Conservation (phyloP, 345 rosid genomes). For the Populus deltoides region DNA sequence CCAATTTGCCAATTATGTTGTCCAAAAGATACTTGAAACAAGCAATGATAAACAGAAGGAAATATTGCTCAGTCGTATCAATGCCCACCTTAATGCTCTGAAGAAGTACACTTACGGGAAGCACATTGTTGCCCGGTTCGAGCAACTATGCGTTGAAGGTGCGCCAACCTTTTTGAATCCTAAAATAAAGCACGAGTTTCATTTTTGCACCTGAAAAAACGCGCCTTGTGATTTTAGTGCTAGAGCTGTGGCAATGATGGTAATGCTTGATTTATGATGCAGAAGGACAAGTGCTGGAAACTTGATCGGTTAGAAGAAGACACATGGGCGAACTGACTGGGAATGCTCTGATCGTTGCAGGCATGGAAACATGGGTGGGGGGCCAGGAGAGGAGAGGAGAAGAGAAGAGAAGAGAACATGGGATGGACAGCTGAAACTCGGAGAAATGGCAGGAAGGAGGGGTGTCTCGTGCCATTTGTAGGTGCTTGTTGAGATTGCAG, state of each 20-base stretch:
- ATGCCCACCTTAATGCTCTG: conserved; percentile 67
- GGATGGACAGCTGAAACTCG: background rate
- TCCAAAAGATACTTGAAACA: conserved; percentile 84
- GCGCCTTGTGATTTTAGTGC: too few relatives aligned
- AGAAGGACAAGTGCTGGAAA: conserved; percentile 1
- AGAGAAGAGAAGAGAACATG: background rate
- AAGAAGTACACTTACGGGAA: conserved; percentile 95
- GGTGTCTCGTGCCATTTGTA: too few relatives aligned
- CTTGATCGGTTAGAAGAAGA: background rate
- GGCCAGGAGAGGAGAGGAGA: too few relatives aligned
- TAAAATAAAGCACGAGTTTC: too few relatives aligned
- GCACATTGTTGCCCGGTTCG: conserved; percentile 92
- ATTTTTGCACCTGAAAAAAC: too few relatives aligned
- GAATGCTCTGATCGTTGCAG: background rate
- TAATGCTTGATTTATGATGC: background rate
- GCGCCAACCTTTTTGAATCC: too few relatives aligned
- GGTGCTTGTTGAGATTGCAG: too few relatives aligned
- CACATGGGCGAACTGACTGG: background rate
- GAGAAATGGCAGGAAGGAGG: background rate
- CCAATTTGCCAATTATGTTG: conserved; percentile 92
- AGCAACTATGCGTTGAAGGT: conserved; percentile 90
- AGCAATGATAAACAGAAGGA: conserved; percentile 65
- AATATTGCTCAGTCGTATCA: conserved; percentile 57
- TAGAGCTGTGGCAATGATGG: background rate
- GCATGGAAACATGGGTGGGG: too few relatives aligned